Percentiles rank a stretch among this genome's conserved stretches.
Evolutionary conservation across 129 eudicot species (phyloP).

Genomic region (Chrysanthemum lavandulifolium): DNA sequence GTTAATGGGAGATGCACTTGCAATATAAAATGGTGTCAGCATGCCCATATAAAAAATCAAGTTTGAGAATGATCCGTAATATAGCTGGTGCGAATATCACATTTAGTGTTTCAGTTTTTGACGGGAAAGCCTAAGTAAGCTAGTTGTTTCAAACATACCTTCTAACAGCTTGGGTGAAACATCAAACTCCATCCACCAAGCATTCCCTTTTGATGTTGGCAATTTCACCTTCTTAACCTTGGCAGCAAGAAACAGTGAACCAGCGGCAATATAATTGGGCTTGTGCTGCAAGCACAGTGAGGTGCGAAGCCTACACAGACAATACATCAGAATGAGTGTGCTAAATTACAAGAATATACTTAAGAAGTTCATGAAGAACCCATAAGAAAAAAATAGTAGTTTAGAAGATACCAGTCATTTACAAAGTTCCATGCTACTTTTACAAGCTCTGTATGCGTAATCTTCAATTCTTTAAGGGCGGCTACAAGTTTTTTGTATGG

Average conservation of each 20-base stretch:
- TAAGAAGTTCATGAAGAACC: not conserved
- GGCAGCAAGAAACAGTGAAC: conserved; percentile 67
- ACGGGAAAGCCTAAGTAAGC: no score
- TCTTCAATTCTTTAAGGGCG: conserved; percentile 54
- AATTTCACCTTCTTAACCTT: conserved; percentile 50
- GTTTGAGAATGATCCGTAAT: not conserved
- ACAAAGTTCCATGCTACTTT: conserved; percentile 85
- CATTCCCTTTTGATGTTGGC: conserved; percentile 47
- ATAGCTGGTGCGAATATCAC: not conserved
- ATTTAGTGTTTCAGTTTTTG: not conserved
- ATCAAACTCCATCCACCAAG: conserved; percentile 83
- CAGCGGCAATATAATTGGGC: conserved; percentile 79
- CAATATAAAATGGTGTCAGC: not conserved
- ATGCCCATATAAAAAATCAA: not conserved
- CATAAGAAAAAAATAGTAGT: conserved; percentile 2
- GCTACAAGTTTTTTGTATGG: conserved; percentile 76
- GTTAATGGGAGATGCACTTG: not conserved
- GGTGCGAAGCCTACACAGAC: conserved; percentile 50
- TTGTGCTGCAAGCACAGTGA: conserved; percentile 80
- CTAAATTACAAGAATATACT: not conserved
- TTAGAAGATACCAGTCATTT: conserved; percentile 61
- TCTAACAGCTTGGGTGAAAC: conserved; percentile 59
- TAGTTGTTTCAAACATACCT: conserved; percentile 40
- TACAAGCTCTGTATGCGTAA: conserved; percentile 49
- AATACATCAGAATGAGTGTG: conserved; percentile 5